phyloP scores from a whole-genome alignment of 495 filamentous ascomycete genomes.

The Neurospora sp. region DNA sequence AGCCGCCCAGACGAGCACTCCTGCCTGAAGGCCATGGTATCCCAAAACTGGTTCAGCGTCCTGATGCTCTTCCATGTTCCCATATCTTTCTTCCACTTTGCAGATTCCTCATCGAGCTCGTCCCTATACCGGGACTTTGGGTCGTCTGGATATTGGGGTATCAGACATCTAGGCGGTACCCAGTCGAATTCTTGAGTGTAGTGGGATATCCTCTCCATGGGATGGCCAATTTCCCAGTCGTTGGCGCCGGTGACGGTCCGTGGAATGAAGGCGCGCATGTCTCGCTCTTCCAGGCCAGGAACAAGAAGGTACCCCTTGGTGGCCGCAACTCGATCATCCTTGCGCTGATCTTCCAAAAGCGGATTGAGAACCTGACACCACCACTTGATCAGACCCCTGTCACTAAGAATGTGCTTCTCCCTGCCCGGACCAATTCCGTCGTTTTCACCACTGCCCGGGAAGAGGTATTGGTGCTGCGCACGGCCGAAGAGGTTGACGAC shows the following conservation, averaged over 20 bases:
- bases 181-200: conserved; percentile 48
- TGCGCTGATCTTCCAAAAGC: conserved; percentile 40
- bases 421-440: conserved; percentile 14
- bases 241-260: conserved; percentile 30
- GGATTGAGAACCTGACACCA: conserved; percentile 86
- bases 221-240: conserved; percentile 46
- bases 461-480: conserved; percentile 89
- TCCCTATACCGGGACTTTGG: conserved; percentile 87
- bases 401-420: conserved; percentile 84
- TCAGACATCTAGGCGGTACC: conserved; percentile 71
- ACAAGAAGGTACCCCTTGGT: conserved; percentile 72
- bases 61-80: conserved; percentile 75
- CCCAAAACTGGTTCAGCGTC: conserved; percentile 89
- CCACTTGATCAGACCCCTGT: conserved; percentile 82
- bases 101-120: conserved; percentile 65
- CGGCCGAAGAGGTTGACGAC: conserved; percentile 89
- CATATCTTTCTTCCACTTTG: conserved; percentile 31
- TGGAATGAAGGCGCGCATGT: conserved; percentile 54
- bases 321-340: conserved; percentile 20
- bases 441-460: conserved; percentile 84
- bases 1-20: conserved; percentile 86
- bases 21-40: conserved; percentile 94
- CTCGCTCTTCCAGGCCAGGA: conserved; percentile 69
- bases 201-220: conserved; percentile 49
- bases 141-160: conserved; percentile 90